These are phyloP conservation scores for Phytophthora melonis DNA, from an alignment of 352 stramenopile genomes.

Conservation along the genomic window DNA sequence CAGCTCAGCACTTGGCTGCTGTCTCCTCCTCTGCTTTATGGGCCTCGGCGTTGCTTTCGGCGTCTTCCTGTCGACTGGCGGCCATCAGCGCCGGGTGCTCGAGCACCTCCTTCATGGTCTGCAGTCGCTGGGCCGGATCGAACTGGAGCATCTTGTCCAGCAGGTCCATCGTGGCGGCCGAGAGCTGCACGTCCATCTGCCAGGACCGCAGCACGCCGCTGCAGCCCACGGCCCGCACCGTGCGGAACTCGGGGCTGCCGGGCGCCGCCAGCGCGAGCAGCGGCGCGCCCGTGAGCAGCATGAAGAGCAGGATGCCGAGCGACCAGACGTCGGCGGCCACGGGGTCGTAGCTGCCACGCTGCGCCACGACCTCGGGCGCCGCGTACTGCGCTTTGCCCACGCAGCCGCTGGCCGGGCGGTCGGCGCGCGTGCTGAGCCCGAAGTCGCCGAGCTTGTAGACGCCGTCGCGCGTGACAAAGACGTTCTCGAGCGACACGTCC, in stretches of 20 bases:
- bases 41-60: background rate
- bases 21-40: background rate
- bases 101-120: conserved; percentile 40
- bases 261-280: conserved; percentile 47
- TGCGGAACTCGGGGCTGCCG: conserved; percentile 39
- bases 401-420: conserved; percentile 26
- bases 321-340: conserved; percentile 62
- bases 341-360: conserved; percentile 38
- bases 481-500: conserved; percentile 75
- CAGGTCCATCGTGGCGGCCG: conserved; percentile 32
- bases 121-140: conserved; percentile 36
- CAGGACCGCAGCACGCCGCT: conserved; percentile 45
- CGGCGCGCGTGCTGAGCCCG: conserved; percentile 48
- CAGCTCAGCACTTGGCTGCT: conserved; percentile 2
- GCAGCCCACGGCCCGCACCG: conserved; percentile 40
- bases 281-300: conserved; percentile 62
- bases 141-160: conserved; percentile 48
- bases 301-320: conserved; percentile 66
- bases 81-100: conserved; percentile 26
- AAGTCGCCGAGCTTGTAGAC: conserved; percentile 67
- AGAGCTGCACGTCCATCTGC: conserved; percentile 35
- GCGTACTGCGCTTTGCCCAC: conserved; percentile 49
- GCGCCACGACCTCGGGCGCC: conserved; percentile 45
- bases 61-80: background rate
- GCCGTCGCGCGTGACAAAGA: conserved; percentile 52